Conservation (phyloP, 345 rosid genomes). For the Pistacia atlantica region DNA sequence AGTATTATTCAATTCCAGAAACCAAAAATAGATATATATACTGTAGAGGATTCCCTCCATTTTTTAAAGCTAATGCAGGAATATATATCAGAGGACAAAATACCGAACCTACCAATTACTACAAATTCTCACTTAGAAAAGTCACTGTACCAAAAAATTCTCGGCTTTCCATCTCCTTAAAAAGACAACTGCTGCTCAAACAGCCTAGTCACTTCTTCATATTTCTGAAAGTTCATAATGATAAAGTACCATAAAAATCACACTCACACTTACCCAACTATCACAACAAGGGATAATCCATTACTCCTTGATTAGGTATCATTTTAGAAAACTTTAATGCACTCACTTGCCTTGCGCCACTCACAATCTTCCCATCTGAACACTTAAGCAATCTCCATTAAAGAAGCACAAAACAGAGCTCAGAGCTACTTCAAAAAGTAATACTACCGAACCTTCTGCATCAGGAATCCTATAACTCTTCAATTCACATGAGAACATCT, state of each 20-base stretch:
- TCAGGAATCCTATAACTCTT: not conserved
- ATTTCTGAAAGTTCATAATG: not conserved
- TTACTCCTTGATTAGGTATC: too few relatives aligned
- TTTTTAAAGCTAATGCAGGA: too few relatives aligned
- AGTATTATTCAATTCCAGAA: not conserved
- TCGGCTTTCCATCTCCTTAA: not conserved
- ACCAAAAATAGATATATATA: not conserved
- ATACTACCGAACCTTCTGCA: not conserved
- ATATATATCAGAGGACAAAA: not conserved
- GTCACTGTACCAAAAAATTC: not conserved
- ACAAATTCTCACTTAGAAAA: not conserved
- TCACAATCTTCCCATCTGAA: not conserved
- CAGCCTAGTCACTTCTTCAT: not conserved
- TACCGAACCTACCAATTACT: not conserved
- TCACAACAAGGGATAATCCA: too few relatives aligned
- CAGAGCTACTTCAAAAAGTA: not conserved
- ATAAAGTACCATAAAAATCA: not conserved
- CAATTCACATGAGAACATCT: not conserved
- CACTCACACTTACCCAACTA: not conserved
- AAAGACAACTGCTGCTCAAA: not conserved
- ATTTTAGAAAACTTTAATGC: not conserved
- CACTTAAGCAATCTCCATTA: not conserved
- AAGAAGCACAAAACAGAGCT: not conserved
- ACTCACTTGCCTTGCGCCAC: not conserved
- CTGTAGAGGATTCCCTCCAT: too few relatives aligned